Conservation (phyloP, 257 asterid species). For the Salvia miltiorrhiza region DNA sequence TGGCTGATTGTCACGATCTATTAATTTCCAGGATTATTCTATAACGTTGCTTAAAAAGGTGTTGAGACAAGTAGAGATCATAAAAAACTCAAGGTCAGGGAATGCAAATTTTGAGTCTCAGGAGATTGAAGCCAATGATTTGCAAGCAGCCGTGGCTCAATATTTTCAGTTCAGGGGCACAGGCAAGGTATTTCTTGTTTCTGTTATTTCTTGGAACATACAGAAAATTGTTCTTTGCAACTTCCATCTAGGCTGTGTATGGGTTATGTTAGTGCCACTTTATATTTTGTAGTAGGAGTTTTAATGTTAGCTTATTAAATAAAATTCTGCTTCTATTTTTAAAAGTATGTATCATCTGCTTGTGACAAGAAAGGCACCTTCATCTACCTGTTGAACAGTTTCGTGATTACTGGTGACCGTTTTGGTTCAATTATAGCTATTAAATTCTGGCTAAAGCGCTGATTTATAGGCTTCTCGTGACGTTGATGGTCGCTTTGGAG, state of each 20-base stretch:
- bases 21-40: conserved; percentile 76
- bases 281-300: neutral
- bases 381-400: neutral
- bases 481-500: conserved; percentile 83
- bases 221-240: neutral
- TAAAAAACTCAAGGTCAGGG: conserved; percentile 91
- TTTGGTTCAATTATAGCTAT: neutral
- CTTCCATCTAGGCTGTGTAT: conserved; percentile 17
- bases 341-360: neutral
- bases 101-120: conserved; percentile 86
- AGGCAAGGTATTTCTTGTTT: conserved; percentile 73
- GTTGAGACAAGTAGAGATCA: conserved; percentile 74
- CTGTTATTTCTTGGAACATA: conserved; percentile 1
- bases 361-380: neutral
- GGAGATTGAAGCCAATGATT: conserved; percentile 76
- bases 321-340: neutral
- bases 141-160: conserved; percentile 80
- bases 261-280: neutral
- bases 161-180: conserved; percentile 89
- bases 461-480: conserved; percentile 81
- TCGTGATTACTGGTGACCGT: neutral
- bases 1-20: conserved; percentile 26
- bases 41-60: conserved; percentile 79
- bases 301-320: neutral
- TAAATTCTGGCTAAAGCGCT: conserved; percentile 1